Conservation (phyloP, 2,329 filamentous ascomycete species). For the Gaeumannomyces tritici region DNA sequence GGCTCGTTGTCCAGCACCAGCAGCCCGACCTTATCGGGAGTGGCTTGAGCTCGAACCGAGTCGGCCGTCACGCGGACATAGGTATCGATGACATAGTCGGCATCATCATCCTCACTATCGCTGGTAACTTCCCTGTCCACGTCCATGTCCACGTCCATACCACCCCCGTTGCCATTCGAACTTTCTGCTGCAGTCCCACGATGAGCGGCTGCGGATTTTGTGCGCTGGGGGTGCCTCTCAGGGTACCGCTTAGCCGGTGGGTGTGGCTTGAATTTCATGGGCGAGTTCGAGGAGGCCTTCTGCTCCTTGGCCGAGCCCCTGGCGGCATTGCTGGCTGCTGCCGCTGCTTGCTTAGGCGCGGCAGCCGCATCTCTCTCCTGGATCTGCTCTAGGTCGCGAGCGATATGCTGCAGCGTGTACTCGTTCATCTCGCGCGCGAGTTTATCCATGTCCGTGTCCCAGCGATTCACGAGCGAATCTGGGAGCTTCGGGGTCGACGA, state of each 20-base stretch:
- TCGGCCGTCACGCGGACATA: slow-evolving; percentile 50
- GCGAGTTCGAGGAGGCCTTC: background rate
- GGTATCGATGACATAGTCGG: slow-evolving; percentile 55
- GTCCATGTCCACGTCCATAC: slow-evolving; percentile 22
- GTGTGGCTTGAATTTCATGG: slow-evolving; percentile 44
- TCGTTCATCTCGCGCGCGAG: slow-evolving; percentile 46
- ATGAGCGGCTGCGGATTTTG: slow-evolving; percentile 6
- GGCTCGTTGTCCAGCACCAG: slow-evolving; percentile 48
- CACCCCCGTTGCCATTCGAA: slow-evolving; percentile 8
- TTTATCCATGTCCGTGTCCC: slow-evolving; percentile 35
- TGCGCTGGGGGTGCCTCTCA: slow-evolving; percentile 30
- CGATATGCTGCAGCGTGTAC: slow-evolving; percentile 50
- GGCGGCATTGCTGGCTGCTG: slow-evolving; percentile 16
- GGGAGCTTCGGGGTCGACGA: slow-evolving; percentile 2
- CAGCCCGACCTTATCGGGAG: slow-evolving; percentile 42
- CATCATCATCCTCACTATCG: slow-evolving; percentile 34
- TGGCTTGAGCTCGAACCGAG: slow-evolving; percentile 21
- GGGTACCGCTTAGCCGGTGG: slow-evolving; percentile 42
- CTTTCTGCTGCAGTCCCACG: background rate
- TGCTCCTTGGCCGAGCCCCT: slow-evolving; percentile 6
- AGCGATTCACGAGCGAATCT: slow-evolving; percentile 14
- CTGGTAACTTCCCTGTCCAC: slow-evolving; percentile 31
- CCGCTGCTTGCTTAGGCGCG: slow-evolving; percentile 10
- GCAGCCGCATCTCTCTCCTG: slow-evolving; percentile 19
- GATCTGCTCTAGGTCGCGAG: slow-evolving; percentile 37